Evolutionary conservation across 306 rosid genomes (phyloP).

Genomic region (Fragaria vesca): DNA sequence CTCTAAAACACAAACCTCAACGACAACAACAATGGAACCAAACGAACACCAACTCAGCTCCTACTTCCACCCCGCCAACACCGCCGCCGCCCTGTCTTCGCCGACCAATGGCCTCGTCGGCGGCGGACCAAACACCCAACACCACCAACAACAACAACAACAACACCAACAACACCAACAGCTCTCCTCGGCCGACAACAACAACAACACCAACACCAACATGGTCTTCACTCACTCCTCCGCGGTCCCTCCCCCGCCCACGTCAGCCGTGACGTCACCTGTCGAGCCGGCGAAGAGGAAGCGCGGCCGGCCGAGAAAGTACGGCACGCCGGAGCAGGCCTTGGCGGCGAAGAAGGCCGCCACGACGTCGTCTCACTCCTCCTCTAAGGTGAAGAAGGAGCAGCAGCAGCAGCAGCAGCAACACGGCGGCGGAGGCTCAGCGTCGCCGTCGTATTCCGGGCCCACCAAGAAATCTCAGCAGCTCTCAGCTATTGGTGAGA

Average conservation of each 20-base stretch:
- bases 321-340: constrained; percentile 83
- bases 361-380: constrained; percentile 68
- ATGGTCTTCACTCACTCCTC: constrained; percentile 63
- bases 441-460: constrained; percentile 47
- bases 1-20: constrained; percentile 37
- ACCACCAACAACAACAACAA: constrained; percentile 26
- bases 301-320: constrained; percentile 90
- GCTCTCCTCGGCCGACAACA: background rate
- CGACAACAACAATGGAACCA: constrained; percentile 56
- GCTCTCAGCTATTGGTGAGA: constrained; percentile 47
- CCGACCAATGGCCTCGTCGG: constrained; percentile 63
- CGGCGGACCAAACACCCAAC: constrained; percentile 13
- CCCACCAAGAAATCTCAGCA: constrained; percentile 63
- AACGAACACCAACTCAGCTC: constrained; percentile 84
- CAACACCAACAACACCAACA: constrained; percentile 20
- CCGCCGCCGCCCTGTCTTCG: constrained; percentile 28
- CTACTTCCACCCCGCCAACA: constrained; percentile 46
- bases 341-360: constrained; percentile 86
- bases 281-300: constrained; percentile 68
- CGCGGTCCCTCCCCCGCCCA: constrained; percentile 28
- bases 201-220: constrained; percentile 11
- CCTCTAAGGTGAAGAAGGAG: constrained; percentile 51
- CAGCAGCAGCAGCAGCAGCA: constrained; percentile 5
- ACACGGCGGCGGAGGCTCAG: constrained; percentile 9
- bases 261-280: constrained; percentile 62